These are phyloP conservation scores for Sclerotinia borealis DNA, from an alignment of 2,329 filamentous ascomycete genomes.

Conservation along the genomic window DNA sequence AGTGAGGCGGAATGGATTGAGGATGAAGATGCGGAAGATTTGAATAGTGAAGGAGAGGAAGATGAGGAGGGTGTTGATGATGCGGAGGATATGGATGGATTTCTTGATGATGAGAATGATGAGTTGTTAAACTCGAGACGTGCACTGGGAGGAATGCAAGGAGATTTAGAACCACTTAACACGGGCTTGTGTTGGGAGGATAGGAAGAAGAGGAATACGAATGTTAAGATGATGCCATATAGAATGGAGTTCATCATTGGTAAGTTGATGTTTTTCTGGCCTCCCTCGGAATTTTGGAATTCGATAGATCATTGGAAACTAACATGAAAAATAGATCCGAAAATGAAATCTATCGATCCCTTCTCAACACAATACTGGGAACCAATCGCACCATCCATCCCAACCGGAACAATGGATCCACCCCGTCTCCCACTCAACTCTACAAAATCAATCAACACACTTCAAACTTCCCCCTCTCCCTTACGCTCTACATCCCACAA, in stretches of 20 bases:
- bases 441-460: constrained; percentile 24
- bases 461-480: constrained; percentile 10
- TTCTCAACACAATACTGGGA: constrained; percentile 79
- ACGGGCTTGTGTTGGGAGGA: constrained; percentile 84
- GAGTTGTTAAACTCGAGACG: constrained; percentile 45
- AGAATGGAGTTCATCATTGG: constrained; percentile 63
- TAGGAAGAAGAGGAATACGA: constrained; percentile 40
- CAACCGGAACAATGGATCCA: constrained; percentile 29
- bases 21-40: constrained; percentile 53
- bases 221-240: constrained; percentile 50
- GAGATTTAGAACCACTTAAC: constrained; percentile 68
- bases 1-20: constrained; percentile 82
- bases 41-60: constrained; percentile 57
- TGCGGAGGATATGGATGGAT: constrained; percentile 66
- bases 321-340: constrained; percentile 28
- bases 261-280: constrained; percentile 14
- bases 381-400: constrained; percentile 9
- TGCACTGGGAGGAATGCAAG: constrained; percentile 45
- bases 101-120: constrained; percentile 62
- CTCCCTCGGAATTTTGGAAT: neutral
- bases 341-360: constrained; percentile 64
- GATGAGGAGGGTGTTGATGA: constrained; percentile 60
- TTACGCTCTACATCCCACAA: neutral
- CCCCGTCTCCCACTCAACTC: constrained; percentile 32
- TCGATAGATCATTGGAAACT: neutral